Evolutionary conservation across 441 rosid genomes (phyloP), one percentile per base, ranked within the genome.

Genomic region (Erodium moschatum): DNA sequence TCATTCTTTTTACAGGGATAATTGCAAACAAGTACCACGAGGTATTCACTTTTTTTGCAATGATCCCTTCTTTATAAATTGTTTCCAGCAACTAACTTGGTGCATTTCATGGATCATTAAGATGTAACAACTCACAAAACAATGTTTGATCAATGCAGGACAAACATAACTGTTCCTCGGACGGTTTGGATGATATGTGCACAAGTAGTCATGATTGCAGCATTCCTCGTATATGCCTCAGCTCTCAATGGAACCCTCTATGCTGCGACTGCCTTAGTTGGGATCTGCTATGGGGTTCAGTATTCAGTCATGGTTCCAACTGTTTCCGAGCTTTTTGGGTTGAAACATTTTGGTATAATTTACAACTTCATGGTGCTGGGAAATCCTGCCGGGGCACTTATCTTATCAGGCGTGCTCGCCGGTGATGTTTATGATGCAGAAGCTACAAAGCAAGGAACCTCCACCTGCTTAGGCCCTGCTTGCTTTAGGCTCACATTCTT

Each of bases 321-420:
- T 35, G 87, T 79, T 35, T 94, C 99, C 0, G 99, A 94, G 81
- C 96, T 94, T 67, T 94, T 94, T 31, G 97, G 97, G 56, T 83
- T 94, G 79, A 85, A 85, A 70, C 82, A 91, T 69, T 91, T 94
- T 64, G 97, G 99, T 46, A 70, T 94, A 58, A 94, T 91, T 65
- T 94, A 88, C 77, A 82, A 84, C 79, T 85, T 89, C 75, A 68
- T 94, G 75, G 75, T 66, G 75, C 69, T 91, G 16, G 99, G 97
- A 18, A 94, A 91, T 78, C 97, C 95, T 0, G 61, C 85, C 5
- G 97, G 99, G 18, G 97, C 97, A 10, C 74, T 91, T 20, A 81
- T 94, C 72, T 88, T 94, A 89, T 91, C 97, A 0, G 89, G 86
- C 67, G 15, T 79, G 46, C 88, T 94, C 7, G 97, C 95, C 0